phyloP scores from a whole-genome alignment of 2,329 filamentous ascomycete species.

The Xylariomycetidae sp. region DNA sequence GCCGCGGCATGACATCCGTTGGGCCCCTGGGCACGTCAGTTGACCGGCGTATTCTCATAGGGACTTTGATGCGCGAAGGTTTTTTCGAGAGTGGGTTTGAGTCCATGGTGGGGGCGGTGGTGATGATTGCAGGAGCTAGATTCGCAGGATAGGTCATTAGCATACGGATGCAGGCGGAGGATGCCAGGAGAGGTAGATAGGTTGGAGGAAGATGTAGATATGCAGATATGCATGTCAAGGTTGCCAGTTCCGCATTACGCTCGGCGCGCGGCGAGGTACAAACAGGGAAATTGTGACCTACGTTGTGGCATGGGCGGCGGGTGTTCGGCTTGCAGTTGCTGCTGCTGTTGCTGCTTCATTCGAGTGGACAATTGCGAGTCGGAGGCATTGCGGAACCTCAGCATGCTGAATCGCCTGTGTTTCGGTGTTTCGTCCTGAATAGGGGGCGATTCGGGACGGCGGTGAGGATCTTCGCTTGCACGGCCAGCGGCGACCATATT shows the following conservation, averaged over 20 bases:
- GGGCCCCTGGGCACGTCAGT: conserved; percentile 41
- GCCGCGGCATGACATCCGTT: conserved; percentile 15
- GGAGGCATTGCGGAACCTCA: conserved; percentile 87
- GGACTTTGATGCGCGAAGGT: conserved; percentile 48
- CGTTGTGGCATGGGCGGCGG: conserved; percentile 55
- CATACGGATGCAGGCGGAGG: no score
- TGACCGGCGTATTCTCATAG: conserved; percentile 48
- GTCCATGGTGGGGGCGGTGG: conserved; percentile 78
- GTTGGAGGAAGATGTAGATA: not conserved
- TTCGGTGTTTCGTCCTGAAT: conserved; percentile 52
- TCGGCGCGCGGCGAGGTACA: no score
- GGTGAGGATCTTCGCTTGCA: conserved; percentile 24
- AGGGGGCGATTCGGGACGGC: conserved; percentile 43
- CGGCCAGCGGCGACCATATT: no score
- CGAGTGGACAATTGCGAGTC: conserved; percentile 80
- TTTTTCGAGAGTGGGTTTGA: conserved; percentile 50
- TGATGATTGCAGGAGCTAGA: conserved; percentile 73
- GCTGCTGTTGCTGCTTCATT: conserved; percentile 63
- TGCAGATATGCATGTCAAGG: not conserved
- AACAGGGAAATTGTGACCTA: conserved; percentile 32
- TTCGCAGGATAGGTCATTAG: not conserved
- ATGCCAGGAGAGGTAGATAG: conserved; percentile 1
- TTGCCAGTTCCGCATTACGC: no score
- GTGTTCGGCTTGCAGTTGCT: conserved; percentile 53
- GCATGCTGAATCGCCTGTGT: conserved; percentile 61